phyloP scores from a whole-genome alignment of 2,329 filamentous ascomycete species.

The Fusarium oxysporum region DNA sequence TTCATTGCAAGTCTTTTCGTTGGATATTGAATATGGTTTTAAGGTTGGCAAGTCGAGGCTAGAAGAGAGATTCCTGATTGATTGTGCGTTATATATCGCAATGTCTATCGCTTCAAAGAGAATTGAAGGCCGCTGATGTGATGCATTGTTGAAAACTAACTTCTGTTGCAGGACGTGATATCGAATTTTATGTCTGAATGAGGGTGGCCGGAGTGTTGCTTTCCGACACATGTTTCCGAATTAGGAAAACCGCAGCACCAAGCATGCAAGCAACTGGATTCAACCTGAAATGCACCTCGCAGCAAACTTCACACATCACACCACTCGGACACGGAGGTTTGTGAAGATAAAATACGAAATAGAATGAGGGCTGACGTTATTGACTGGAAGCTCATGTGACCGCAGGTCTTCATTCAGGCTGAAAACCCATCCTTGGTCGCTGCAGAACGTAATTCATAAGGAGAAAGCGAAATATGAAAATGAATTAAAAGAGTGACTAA shows the following conservation, averaged over 20 bases:
- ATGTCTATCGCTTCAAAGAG: accelerated
- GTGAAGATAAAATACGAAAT: accelerated
- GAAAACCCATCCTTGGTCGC: accelerated
- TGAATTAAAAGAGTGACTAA: neutral
- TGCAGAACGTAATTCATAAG: too few relatives aligned
- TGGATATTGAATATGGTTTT: accelerated
- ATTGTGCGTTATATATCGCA: neutral
- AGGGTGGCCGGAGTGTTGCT: neutral
- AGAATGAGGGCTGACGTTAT: accelerated
- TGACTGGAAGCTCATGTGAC: too few relatives aligned
- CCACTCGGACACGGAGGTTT: accelerated
- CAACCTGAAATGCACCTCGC: neutral
- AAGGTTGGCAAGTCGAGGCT: neutral
- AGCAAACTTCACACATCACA: neutral
- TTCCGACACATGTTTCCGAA: neutral
- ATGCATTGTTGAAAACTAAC: accelerated
- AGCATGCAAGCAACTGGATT: neutral
- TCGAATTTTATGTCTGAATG: too few relatives aligned
- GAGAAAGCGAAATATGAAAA: too few relatives aligned
- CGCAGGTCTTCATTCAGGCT: accelerated
- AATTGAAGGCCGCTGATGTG: neutral
- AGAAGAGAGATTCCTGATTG: accelerated
- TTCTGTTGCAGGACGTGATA: too few relatives aligned
- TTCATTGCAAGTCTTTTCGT: neutral
- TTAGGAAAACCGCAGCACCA: neutral